Base-by-base conservation (phyloP, 2,329 filamentous ascomycete species). In the Rutstroemia sp. region DNA sequence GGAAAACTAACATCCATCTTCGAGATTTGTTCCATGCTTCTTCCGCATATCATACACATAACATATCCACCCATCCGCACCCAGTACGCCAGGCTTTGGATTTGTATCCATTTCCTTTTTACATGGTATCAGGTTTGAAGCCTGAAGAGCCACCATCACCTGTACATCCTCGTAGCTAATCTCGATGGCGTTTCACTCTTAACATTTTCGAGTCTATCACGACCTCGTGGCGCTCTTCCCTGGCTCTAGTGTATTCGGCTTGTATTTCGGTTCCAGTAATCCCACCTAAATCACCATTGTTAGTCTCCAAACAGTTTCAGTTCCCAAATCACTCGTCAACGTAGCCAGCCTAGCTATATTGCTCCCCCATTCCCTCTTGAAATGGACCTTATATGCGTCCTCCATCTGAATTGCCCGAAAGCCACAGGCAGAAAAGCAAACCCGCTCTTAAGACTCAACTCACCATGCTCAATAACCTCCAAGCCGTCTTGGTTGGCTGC, bases 401-500 rank as follows among this genome's bases (percentile, higher is more conserved):
- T n/a, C 39, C 10, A 8, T 42, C 30, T 12, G 10, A 19, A n/a
- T n/a, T 27, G 6, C 25, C 25, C 25, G 1, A 27, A 27, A 7
- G 23, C 17, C 39, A 8, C 39, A n/a, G 5, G 5, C 39, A n/a
- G 3, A 6, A n/a, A n/a, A 42, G 19, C 5, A 17, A 42, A 50
- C 10, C 10, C 4, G 23, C 48, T 44, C 44, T 48, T 6, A n/a
- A 51, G 17, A 46, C 7, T 47, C 25, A 42, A 59, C 73, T 64
- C 57, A 92, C 89, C 89, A 96, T 87, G 56, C 81, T 82, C 65
- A 99, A 75, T 66, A 97, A 72, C 69, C 89, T 80, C 92, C 92
- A 96, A 38, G 88, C 89, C 3, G 89, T 85, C 64, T 96, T 89
- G 60, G 88, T 92, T 9, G 94, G 94, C 75, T 99, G 94, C 56